Conservation (phyloP, 441 rosid genomes). For the Adansonia grandidieri region DNA sequence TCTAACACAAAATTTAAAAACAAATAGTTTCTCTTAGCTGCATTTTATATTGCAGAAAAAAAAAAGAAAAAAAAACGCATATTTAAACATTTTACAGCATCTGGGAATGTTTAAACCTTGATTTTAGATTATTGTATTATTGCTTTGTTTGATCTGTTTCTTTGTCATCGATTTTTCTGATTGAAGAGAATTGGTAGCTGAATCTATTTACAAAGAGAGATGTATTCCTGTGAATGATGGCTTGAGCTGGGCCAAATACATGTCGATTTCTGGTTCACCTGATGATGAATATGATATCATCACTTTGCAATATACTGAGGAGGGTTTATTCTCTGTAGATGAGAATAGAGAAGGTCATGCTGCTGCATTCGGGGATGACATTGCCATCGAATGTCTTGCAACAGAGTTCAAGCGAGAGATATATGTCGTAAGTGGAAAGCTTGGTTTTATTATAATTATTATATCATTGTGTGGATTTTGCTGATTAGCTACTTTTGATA, state of each 20-base stretch:
- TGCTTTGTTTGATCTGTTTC: conserved; percentile 16
- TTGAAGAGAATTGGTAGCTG: conserved; percentile 86
- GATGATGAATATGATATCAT: conserved; percentile 90
- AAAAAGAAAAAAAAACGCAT: neutral
- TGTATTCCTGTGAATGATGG: conserved; percentile 79
- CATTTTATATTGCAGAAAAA: neutral
- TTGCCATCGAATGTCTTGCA: conserved; percentile 92
- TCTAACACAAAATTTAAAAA: neutral
- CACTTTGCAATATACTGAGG: conserved; percentile 88
- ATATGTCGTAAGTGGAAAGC: conserved; percentile 65
- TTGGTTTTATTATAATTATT: neutral
- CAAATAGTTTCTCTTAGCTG: neutral
- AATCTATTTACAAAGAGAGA: conserved; percentile 85
- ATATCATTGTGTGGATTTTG: neutral
- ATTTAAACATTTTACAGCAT: neutral
- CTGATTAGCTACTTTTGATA: conserved; percentile 6
- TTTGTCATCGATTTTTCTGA: conserved; percentile 21
- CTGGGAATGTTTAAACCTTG: neutral
- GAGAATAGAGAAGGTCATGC: conserved; percentile 85
- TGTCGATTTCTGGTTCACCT: conserved; percentile 82
- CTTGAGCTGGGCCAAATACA: conserved; percentile 89
- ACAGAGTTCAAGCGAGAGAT: conserved; percentile 93
- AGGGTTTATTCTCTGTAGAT: conserved; percentile 83
- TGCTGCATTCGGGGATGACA: conserved; percentile 95
- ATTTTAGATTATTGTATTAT: conserved; percentile 3